Evolutionary conservation across 345 rosid species (phyloP).

Genomic region (Punica granatum): DNA sequence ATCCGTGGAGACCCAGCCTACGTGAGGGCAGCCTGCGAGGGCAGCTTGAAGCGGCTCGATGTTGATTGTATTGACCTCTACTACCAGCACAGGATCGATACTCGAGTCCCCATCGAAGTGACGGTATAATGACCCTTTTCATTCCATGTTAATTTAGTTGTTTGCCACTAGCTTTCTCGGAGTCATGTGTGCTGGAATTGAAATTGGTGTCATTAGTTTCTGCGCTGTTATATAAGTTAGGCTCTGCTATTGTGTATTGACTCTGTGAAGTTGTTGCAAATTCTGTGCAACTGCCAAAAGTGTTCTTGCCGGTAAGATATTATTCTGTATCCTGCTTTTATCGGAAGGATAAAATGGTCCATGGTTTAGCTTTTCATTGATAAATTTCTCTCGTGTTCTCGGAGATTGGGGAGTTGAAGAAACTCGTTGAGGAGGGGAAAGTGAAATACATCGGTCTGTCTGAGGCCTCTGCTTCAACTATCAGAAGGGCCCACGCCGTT

Average conservation of each 20-base stretch:
- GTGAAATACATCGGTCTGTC: slow-evolving; percentile 63
- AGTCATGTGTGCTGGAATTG: neutral
- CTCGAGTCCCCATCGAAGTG: slow-evolving; percentile 45
- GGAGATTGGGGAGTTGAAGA: slow-evolving; percentile 59
- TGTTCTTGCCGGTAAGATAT: no score
- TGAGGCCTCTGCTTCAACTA: slow-evolving; percentile 75
- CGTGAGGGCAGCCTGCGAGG: slow-evolving; percentile 51
- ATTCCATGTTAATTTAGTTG: neutral
- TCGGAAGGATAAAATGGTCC: no score
- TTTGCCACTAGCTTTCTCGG: neutral
- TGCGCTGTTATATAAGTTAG: neutral
- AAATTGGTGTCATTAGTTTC: neutral
- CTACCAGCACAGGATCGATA: slow-evolving; percentile 56
- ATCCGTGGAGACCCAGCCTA: slow-evolving; percentile 47
- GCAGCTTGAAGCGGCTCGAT: slow-evolving; percentile 49
- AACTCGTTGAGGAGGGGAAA: slow-evolving; percentile 67
- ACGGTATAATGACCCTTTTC: slow-evolving; percentile 27
- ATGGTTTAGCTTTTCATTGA: no score
- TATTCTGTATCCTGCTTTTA: neutral
- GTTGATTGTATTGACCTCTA: slow-evolving; percentile 54
- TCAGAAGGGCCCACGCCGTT: slow-evolving; percentile 73
- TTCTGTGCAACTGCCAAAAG: no score
- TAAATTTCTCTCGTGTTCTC: neutral
- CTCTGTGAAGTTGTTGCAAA: no score
- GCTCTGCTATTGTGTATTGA: no score